Base-by-base conservation (phyloP, 441 rosid genomes). In the Pelargonium australe region DNA sequence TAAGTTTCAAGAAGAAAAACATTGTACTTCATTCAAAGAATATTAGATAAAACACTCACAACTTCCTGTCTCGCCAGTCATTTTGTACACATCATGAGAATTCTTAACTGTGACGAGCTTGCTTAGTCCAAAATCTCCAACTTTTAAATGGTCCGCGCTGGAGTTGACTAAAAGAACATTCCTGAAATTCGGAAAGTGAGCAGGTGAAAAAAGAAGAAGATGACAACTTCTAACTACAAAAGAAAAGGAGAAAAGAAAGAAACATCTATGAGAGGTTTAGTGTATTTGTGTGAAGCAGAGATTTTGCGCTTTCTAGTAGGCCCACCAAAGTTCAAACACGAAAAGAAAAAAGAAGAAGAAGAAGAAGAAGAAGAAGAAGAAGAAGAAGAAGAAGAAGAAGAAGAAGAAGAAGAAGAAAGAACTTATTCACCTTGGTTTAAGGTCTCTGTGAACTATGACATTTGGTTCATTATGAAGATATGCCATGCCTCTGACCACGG, bases 51-150 rank as follows among this genome's bases (percentile, higher is more conserved):
- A 74, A 79, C 65, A 89, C 99, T 88, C 78, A 91, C 99, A 95
- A 70, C 99, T 95, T 77, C 99, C 99, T 2, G 99, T 95, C 81
- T 95, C 97, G 64, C 99, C 99, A 47, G 99, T 91, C 99, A 91
- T 95, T 82, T 95, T 95, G 88, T 95, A 95, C 40, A 95, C 96
- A 74, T 95, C 97, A 76, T 90, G 99, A 73, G 96, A 88, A 82
- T 91, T 88, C 81, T 95, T 88, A 86, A 91, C 99, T 81, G 86
- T 90, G 81, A 95, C 85, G 78, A 95, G 96, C 84, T 95, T 95
- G 86, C 99, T 95, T 66, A 95, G 80, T 73, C 99, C 99, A 85
- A 95, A 91, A 79, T 95, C 97, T 68, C 99, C 99, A 77, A 95
- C 99, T 85, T 95, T 95, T 81, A 95, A 78, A 79, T 91, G 96